phyloP scores from a whole-genome alignment of 768 basidiomycete species.

The Tulasnella sp. region DNA sequence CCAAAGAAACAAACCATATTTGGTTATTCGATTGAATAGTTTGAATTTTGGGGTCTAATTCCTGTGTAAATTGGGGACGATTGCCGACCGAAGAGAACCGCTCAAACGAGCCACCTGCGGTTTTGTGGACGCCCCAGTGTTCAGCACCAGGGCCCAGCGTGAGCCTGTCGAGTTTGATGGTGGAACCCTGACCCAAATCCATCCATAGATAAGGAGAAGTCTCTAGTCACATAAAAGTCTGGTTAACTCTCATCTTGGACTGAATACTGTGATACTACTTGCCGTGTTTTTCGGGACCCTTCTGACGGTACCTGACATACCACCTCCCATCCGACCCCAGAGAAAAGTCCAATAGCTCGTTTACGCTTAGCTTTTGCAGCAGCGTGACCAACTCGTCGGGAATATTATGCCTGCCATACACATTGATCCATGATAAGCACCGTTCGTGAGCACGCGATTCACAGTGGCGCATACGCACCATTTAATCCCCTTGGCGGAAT shows the following conservation, averaged over 20 bases:
- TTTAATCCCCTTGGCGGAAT: neutral
- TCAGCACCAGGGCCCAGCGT: neutral
- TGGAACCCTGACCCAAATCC: neutral
- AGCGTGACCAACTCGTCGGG: neutral
- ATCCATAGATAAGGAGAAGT: neutral
- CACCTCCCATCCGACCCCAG: constrained; percentile 4
- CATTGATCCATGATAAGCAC: neutral
- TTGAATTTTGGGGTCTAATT: neutral
- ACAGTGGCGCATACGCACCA: neutral
- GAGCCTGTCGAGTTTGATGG: neutral
- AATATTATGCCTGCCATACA: neutral
- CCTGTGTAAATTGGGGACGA: neutral
- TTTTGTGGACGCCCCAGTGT: constrained; percentile 1
- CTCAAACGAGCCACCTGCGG: neutral
- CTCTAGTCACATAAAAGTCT: neutral
- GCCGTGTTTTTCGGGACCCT: constrained; percentile 7
- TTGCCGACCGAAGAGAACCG: neutral
- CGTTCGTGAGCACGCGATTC: neutral
- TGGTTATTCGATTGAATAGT: neutral
- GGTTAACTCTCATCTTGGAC: neutral
- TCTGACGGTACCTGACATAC: neutral
- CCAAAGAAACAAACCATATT: neutral
- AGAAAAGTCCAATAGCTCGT: neutral
- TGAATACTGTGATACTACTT: neutral
- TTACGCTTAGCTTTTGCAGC: neutral